Evolutionary conservation across 768 basidiomycete genomes (phyloP), one percentile per base, ranked within the genome.

Genomic region (Phylloporus arenicola): DNA sequence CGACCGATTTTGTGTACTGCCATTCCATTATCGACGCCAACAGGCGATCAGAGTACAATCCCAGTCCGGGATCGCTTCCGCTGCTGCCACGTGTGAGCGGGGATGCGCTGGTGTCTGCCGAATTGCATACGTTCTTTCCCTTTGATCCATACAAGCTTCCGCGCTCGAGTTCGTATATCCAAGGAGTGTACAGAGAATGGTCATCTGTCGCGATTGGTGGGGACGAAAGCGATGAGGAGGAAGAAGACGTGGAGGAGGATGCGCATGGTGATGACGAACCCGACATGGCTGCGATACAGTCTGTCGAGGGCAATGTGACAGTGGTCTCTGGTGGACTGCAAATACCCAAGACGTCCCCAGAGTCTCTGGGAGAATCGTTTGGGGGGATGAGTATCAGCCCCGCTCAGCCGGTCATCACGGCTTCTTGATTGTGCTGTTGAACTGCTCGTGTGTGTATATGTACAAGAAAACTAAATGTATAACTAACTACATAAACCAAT

Each of bases 61-160:
- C 70, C 19, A 63, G 64, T 38, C 51, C 60, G 17, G 59, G 60
- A 38, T 54, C 56, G 12, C 39, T 55, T 11, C 49, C 56, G 9
- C 24, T 57, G 1, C 25, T 63, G 57, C 53, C 62, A 56, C 17
- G 60, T 17, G 50, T 58, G 11, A 54, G 68, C 25, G 57, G 71
- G 16, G 70, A 68, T 8, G 70, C 64, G 44, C 69, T 70, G 43
- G 59, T 74, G 52, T 79, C 79, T 45, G 73, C 79, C 9, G 92
- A 94, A 52, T 75, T 98, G 48, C 92, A 92, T 63, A 83, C 85
- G 11, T 98, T 97, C 74, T 99, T 99, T 75, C 96, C 96, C 0
- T 99, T 99, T 64, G 96, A 99, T 67, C 96, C 96, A 3, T 98
- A 92, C 73, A 88, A 84, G 52, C 81, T 99, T 5, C 87, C 91